Conservation (phyloP, 495 filamentous ascomycete species). For the Diplogelasinospora grovesii region DNA sequence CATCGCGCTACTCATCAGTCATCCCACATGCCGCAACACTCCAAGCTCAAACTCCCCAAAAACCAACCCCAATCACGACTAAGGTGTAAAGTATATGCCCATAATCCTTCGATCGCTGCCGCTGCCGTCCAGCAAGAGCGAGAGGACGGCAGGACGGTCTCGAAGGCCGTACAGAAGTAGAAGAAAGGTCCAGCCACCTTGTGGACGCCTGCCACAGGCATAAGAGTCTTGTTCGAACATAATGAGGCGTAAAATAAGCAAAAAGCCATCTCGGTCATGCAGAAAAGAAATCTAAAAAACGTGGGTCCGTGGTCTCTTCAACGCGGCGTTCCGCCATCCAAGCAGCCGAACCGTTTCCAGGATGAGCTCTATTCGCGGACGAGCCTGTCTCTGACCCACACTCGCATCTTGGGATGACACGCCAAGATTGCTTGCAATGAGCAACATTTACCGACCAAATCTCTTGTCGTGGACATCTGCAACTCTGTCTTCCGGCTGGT, state of each 20-base stretch:
- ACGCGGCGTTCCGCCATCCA: constrained; percentile 17
- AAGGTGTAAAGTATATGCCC: constrained; percentile 30
- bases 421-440: constrained; percentile 12
- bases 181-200: constrained; percentile 24
- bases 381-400: constrained; percentile 5
- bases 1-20: not conserved
- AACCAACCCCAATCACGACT: constrained; percentile 1
- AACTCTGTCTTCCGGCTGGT: constrained; percentile 14
- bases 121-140: constrained; percentile 14
- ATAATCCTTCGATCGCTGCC: constrained; percentile 25
- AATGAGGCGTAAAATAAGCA: constrained; percentile 23
- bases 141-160: constrained; percentile 23
- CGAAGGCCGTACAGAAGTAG: constrained; percentile 26
- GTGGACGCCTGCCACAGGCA: constrained; percentile 37
- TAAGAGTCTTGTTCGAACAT: constrained; percentile 31
- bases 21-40: constrained; percentile 4
- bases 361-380: constrained; percentile 10
- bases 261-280: constrained; percentile 39
- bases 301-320: constrained; percentile 16
- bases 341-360: constrained; percentile 13
- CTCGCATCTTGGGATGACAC: constrained; percentile 8
- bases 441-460: constrained; percentile 11
- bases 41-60: constrained; percentile 17
- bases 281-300: constrained; percentile 41
- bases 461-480: constrained; percentile 7